Conservation (phyloP, 2,329 filamentous ascomycete genomes). For the Phoma sp. region DNA sequence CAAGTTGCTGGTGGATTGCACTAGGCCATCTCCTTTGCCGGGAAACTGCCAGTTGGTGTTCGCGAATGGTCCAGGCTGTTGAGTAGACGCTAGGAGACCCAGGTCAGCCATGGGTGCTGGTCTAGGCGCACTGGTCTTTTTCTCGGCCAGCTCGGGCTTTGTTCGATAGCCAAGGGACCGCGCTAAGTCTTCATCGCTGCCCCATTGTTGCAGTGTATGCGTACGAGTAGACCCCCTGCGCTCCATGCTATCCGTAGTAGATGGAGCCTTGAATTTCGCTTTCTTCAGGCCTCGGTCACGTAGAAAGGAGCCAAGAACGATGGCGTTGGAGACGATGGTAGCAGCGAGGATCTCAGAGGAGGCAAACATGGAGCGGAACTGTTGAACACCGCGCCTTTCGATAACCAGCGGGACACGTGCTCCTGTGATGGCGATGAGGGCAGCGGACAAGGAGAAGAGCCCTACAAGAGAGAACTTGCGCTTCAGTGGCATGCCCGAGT, state of each 20-base stretch:
- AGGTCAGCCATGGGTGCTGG: slow-evolving; percentile 46
- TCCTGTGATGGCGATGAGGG: slow-evolving; percentile 79
- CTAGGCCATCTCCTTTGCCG: slow-evolving; percentile 22
- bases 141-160: slow-evolving; percentile 58
- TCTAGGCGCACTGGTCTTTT: slow-evolving; percentile 51
- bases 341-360: slow-evolving; percentile 91
- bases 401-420: slow-evolving; percentile 86
- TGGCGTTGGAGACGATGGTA: slow-evolving; percentile 82
- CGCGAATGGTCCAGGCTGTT: slow-evolving; percentile 33
- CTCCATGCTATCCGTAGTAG: slow-evolving; percentile 59
- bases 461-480: slow-evolving; percentile 80
- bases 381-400: slow-evolving; percentile 73
- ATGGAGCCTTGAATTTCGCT: slow-evolving; percentile 71
- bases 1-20: slow-evolving; percentile 31
- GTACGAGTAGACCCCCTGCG: slow-evolving; percentile 66
- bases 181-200: slow-evolving; percentile 90
- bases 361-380: slow-evolving; percentile 86
- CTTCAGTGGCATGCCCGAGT: slow-evolving; percentile 76
- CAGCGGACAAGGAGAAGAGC: slow-evolving; percentile 84
- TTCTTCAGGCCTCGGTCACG: slow-evolving; percentile 92
- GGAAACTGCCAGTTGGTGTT: slow-evolving; percentile 48
- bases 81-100: slow-evolving; percentile 31
- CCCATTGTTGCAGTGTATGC: slow-evolving; percentile 76
- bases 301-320: slow-evolving; percentile 92
- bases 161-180: slow-evolving; percentile 77